These are phyloP conservation scores for Telopea speciosissima DNA, from an alignment of 177 flowering plant species.

Conservation along the genomic window DNA sequence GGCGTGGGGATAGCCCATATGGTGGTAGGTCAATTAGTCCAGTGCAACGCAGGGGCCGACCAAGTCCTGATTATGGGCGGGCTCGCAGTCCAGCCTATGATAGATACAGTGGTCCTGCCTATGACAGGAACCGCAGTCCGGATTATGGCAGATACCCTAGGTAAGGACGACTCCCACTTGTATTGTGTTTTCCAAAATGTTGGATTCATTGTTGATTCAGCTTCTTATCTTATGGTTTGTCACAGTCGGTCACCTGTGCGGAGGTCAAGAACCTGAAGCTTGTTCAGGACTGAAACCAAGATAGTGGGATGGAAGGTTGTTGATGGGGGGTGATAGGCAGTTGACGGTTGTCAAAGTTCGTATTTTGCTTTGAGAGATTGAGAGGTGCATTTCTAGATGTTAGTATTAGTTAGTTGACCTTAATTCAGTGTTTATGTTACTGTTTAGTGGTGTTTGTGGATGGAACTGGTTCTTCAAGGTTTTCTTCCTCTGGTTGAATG, in stretches of 20 bases:
- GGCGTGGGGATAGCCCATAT: slow-evolving; percentile 57
- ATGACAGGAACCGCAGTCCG: slow-evolving; percentile 52
- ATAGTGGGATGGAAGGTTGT: not conserved
- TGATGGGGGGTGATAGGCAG: not conserved
- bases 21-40: slow-evolving; percentile 80
- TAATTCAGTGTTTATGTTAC: no score
- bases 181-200: no score
- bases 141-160: slow-evolving; percentile 64
- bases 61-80: slow-evolving; percentile 68
- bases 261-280: slow-evolving; percentile 50
- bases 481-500: no score
- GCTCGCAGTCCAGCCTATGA: slow-evolving; percentile 48
- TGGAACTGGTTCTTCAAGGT: no score
- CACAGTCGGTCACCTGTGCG: slow-evolving; percentile 61
- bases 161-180: slow-evolving; percentile 16
- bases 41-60: slow-evolving; percentile 40
- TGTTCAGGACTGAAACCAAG: not conserved
- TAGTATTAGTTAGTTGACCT: no score
- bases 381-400: no score
- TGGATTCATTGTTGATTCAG: not conserved
- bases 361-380: no score
- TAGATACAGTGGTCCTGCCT: slow-evolving; percentile 47
- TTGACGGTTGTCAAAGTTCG: not conserved
- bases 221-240: not conserved
- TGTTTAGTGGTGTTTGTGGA: no score